These are phyloP conservation scores for Chytriomyces confervae DNA, from an alignment of 192 early-diverging fungal species.

Conservation along the genomic window DNA sequence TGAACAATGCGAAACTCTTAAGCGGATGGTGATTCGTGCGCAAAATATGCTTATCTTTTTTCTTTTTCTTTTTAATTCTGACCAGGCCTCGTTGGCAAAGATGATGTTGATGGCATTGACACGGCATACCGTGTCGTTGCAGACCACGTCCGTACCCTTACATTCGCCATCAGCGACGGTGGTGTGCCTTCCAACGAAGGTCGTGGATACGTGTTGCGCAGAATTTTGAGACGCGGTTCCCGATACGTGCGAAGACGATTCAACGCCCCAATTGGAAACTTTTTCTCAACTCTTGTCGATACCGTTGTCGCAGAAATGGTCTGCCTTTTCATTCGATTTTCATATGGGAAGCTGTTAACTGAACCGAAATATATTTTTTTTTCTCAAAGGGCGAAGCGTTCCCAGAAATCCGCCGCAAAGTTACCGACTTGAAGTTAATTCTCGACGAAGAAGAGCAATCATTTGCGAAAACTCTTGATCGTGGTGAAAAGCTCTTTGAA, in stretches of 20 bases:
- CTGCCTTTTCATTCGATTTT: slow-evolving; percentile 25
- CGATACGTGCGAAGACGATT: slow-evolving; percentile 95
- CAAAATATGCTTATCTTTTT: neutral
- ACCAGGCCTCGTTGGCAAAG: slow-evolving; percentile 69
- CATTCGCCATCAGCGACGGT: slow-evolving; percentile 95
- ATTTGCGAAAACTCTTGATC: slow-evolving; percentile 96
- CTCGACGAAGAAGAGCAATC: slow-evolving; percentile 94
- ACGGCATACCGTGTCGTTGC: slow-evolving; percentile 98
- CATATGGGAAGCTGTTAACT: neutral
- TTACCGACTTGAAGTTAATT: slow-evolving; percentile 90
- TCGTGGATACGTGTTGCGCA: slow-evolving; percentile 95
- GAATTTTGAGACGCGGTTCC: slow-evolving; percentile 93
- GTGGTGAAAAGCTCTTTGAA: slow-evolving; percentile 94
- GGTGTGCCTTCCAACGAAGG: slow-evolving; percentile 97
- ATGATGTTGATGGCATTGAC: slow-evolving; percentile 93
- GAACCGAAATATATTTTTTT: slow-evolving; percentile 8
- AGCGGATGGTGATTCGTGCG: neutral
- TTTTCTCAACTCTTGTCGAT: slow-evolving; percentile 94
- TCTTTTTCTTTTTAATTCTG: neutral
- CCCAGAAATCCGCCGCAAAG: slow-evolving; percentile 82
- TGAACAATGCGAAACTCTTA: slow-evolving; percentile 29
- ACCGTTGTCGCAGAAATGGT: slow-evolving; percentile 90
- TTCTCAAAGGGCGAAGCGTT: slow-evolving; percentile 76
- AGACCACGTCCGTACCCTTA: slow-evolving; percentile 95
- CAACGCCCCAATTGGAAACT: slow-evolving; percentile 83